These are phyloP conservation scores for Petrea volubilis DNA, from an alignment of 257 asterid species.

Conservation along the genomic window DNA sequence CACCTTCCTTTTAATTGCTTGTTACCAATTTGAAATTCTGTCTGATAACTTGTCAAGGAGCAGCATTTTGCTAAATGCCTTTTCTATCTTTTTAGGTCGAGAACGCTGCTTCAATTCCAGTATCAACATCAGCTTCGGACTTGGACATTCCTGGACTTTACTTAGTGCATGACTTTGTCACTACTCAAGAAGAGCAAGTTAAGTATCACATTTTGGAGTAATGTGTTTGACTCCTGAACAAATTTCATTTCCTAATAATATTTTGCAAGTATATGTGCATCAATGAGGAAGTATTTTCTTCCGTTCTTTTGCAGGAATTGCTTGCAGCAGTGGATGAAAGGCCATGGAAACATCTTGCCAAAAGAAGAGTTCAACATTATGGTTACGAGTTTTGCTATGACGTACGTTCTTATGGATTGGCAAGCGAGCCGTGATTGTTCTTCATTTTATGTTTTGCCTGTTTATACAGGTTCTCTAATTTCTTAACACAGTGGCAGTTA, in stretches of 20 bases:
- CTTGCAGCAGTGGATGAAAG: slow-evolving; percentile 77
- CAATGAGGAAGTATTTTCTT: neutral
- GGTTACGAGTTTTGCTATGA: slow-evolving; percentile 88
- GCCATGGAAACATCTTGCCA: slow-evolving; percentile 86
- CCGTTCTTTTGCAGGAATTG: slow-evolving; percentile 54
- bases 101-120: slow-evolving; percentile 45
- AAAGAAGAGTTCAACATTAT: slow-evolving; percentile 92
- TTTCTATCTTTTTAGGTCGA: slow-evolving; percentile 41
- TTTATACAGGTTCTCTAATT: neutral
- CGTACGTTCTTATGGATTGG: slow-evolving; percentile 42
- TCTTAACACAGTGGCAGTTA: neutral
- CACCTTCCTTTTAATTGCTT: neutral
- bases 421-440: neutral
- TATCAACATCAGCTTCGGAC: slow-evolving; percentile 69
- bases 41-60: neutral
- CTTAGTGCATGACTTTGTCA: slow-evolving; percentile 67
- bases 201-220: slow-evolving; percentile 35
- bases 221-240: slow-evolving; percentile 15
- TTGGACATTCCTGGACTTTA: slow-evolving; percentile 81
- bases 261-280: neutral
- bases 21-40: neutral
- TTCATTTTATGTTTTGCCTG: neutral
- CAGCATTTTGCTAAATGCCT: neutral
- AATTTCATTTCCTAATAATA: neutral
- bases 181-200: slow-evolving; percentile 82